Conservation (phyloP, 225 moss, liverwort and hornwort species). For the Physcomitrellopsis africana region DNA sequence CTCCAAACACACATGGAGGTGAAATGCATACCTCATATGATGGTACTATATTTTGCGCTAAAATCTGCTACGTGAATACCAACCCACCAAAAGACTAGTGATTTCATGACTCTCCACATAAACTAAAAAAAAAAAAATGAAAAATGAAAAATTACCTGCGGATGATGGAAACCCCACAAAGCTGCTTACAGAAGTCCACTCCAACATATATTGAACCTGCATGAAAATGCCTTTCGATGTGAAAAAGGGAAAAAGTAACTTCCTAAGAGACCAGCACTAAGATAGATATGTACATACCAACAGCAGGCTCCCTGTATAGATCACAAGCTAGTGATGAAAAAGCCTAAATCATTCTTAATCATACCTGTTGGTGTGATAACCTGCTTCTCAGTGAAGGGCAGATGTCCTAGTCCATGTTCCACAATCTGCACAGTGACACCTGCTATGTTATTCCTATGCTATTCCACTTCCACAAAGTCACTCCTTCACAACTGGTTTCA, state of each 20-base stretch:
- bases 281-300: neutral
- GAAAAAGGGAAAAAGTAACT: slow-evolving; percentile 7
- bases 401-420: slow-evolving; percentile 94
- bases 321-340: neutral
- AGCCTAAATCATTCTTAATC: slow-evolving; percentile 9
- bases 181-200: slow-evolving; percentile 98
- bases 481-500: neutral
- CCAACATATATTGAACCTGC: slow-evolving; percentile 84
- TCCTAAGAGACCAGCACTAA: neutral
- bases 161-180: slow-evolving; percentile 98
- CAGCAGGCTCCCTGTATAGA: slow-evolving; percentile 3
- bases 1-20: too few relatives aligned
- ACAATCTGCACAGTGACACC: slow-evolving; percentile 53
- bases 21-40: too few relatives aligned
- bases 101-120: neutral
- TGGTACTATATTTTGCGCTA: too few relatives aligned
- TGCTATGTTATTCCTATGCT: slow-evolving; percentile 22
- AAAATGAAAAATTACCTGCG: slow-evolving; percentile 50
- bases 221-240: slow-evolving; percentile 14
- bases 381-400: slow-evolving; percentile 96
- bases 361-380: slow-evolving; percentile 85
- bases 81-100: slow-evolving; percentile 2
- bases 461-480: slow-evolving; percentile 9
- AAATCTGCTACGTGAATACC: slow-evolving; percentile 17
- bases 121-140: too few relatives aligned